phyloP scores from a whole-genome alignment of 352 stramenopile genomes.

The Phytophthora chlamydospora region DNA sequence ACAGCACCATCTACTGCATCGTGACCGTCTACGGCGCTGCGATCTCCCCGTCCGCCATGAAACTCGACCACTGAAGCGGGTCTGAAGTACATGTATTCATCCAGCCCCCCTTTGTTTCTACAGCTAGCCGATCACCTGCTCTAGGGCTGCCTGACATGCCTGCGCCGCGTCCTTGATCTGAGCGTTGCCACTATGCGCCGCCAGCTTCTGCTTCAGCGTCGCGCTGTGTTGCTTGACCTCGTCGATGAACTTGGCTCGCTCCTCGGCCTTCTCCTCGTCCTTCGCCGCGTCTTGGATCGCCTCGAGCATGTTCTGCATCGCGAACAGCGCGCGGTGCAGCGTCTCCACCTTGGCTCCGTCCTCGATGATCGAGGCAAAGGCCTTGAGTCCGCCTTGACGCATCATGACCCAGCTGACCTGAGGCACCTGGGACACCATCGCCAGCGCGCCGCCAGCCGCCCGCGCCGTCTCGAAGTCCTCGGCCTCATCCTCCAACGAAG shows the following conservation, averaged over 20 bases:
- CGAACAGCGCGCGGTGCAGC: constrained; percentile 76
- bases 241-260: constrained; percentile 48
- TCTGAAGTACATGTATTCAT: constrained; percentile 27
- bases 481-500: constrained; percentile 91
- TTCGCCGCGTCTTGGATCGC: constrained; percentile 41
- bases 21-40: constrained; percentile 83
- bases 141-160: constrained; percentile 49
- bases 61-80: constrained; percentile 64
- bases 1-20: constrained; percentile 86
- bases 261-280: constrained; percentile 53
- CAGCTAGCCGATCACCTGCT: constrained; percentile 28
- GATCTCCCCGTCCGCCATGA: constrained; percentile 80
- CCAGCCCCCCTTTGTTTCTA: constrained; percentile 12
- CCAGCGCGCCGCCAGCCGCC: constrained; percentile 92
- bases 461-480: constrained; percentile 92
- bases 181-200: constrained; percentile 25
- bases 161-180: constrained; percentile 56
- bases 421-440: constrained; percentile 91
- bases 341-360: constrained; percentile 65
- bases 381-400: constrained; percentile 66
- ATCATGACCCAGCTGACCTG: constrained; percentile 76
- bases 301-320: constrained; percentile 78
- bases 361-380: constrained; percentile 63
- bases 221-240: constrained; percentile 43
- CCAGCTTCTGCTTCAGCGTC: constrained; percentile 45